These are phyloP conservation scores for Ephemerocybe angulata DNA, from an alignment of 768 basidiomycete species.

Conservation along the genomic window DNA sequence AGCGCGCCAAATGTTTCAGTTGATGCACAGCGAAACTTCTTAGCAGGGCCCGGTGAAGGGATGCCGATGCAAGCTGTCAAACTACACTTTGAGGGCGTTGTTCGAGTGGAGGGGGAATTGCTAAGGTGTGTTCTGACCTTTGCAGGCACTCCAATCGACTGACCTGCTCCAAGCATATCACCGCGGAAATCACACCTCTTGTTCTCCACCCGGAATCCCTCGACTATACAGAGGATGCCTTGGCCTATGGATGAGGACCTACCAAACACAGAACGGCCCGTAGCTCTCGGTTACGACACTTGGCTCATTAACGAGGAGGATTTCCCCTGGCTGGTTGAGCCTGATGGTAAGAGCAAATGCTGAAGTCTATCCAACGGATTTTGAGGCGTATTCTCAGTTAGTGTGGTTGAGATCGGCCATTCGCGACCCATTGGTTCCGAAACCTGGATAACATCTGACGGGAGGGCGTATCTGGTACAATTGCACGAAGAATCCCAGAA, in stretches of 20 bases:
- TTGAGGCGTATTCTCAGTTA: constrained; percentile 39
- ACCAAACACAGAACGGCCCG: constrained; percentile 15
- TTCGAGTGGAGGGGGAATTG: constrained; percentile 71
- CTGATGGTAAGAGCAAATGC: constrained; percentile 50
- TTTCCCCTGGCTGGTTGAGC: constrained; percentile 71
- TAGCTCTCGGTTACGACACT: constrained; percentile 51
- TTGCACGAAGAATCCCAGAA: constrained; percentile 37
- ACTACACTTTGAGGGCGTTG: constrained; percentile 76
- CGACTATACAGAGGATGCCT: constrained; percentile 78
- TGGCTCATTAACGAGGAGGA: constrained; percentile 67
- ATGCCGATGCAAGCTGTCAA: constrained; percentile 62
- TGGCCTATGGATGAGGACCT: constrained; percentile 61
- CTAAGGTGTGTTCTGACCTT: constrained; percentile 47
- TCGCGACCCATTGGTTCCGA: constrained; percentile 61
- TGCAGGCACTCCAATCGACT: neutral
- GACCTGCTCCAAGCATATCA: constrained; percentile 54
- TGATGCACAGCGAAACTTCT: constrained; percentile 62
- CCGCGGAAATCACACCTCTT: constrained; percentile 65
- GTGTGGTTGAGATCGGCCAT: constrained; percentile 60
- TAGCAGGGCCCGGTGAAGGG: constrained; percentile 79
- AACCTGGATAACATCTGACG: constrained; percentile 84
- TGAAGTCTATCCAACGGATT: neutral
- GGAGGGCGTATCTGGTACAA: constrained; percentile 75
- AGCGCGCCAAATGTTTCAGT: constrained; percentile 48
- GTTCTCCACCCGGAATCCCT: constrained; percentile 72